phyloP scores from a whole-genome alignment of 2,329 filamentous ascomycete species.

The Alternaria angustiovoidea region DNA sequence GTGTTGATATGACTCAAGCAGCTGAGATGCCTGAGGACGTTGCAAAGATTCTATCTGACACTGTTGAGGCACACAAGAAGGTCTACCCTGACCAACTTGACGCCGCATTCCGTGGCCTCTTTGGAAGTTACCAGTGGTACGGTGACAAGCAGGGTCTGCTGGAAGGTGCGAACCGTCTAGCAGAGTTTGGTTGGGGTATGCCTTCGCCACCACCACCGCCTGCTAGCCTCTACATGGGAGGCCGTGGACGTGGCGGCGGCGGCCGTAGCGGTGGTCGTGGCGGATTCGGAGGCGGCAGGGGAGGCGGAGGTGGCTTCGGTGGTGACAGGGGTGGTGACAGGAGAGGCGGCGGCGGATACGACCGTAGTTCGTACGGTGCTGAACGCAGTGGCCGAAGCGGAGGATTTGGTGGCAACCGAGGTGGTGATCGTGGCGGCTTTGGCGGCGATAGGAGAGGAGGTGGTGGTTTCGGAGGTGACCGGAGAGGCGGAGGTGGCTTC shows the following conservation, averaged over 20 bases:
- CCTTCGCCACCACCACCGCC: slow-evolving; percentile 51
- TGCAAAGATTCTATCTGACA: slow-evolving; percentile 56
- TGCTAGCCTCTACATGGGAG: slow-evolving; percentile 27
- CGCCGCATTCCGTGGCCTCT: slow-evolving; percentile 64
- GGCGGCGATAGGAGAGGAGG: slow-evolving; percentile 24
- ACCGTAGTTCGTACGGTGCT: neutral
- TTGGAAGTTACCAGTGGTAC: slow-evolving; percentile 60
- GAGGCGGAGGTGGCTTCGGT: slow-evolving; percentile 14
- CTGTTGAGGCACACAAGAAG: slow-evolving; percentile 55
- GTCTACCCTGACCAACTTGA: slow-evolving; percentile 55
- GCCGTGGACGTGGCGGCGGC: slow-evolving; percentile 19
- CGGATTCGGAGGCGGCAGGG: slow-evolving; percentile 20
- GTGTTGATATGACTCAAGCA: slow-evolving; percentile 55
- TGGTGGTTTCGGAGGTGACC: slow-evolving; percentile 17
- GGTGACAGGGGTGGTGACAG: slow-evolving; percentile 15
- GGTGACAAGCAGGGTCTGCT: slow-evolving; percentile 53
- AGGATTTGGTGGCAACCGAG: slow-evolving; percentile 12
- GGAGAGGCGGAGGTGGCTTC: slow-evolving; percentile 24
- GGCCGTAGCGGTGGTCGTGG: slow-evolving; percentile 24
- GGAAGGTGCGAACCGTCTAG: slow-evolving; percentile 55
- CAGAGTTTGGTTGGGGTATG: slow-evolving; percentile 59
- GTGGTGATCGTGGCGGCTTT: slow-evolving; percentile 16
- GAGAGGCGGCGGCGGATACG: neutral
- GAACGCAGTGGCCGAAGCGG: slow-evolving; percentile 16
- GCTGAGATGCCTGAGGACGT: slow-evolving; percentile 53